These are phyloP conservation scores for Aspergillus sp. DNA, from an alignment of 2,329 filamentous ascomycete species.

Conservation along the genomic window DNA sequence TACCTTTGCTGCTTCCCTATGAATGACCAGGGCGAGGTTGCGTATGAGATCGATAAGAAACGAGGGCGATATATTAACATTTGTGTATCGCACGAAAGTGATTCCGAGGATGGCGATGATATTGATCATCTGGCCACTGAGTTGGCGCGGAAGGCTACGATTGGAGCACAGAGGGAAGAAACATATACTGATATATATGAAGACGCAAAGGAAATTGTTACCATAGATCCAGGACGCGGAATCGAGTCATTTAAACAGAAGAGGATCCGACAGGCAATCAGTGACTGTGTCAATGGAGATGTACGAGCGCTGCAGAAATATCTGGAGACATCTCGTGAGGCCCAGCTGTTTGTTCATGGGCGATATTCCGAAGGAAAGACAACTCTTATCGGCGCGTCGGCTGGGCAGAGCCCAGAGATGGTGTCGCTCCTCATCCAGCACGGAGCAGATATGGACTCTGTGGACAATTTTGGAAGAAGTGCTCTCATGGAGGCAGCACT, in stretches of 20 bases:
- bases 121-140: conserved; percentile 1
- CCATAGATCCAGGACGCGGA: background rate
- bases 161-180: background rate
- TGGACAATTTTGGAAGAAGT: conserved; percentile 3
- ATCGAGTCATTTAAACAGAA: background rate
- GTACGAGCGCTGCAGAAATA: background rate
- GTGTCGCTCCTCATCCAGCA: conserved; percentile 4
- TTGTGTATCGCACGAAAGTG: background rate
- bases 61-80: conserved; percentile 12
- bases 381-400: conserved; percentile 8
- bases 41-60: conserved; percentile 16
- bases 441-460: conserved; percentile 4
- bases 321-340: conserved; percentile 11
- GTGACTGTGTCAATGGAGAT: background rate
- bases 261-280: background rate
- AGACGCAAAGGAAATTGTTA: too few species aligned
- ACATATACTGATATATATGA: too few species aligned
- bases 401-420: conserved; percentile 6
- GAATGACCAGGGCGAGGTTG: background rate
- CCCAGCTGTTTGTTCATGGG: conserved; percentile 6
- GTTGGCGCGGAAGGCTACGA: conserved; percentile 1
- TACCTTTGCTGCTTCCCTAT: conserved; percentile 12
- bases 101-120: conserved; percentile 1
- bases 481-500: conserved; percentile 14
- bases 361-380: conserved; percentile 1